A percentile compares a stretch with the other conserved stretches of the same genome.
Evolutionary conservation across 257 asterid genomes (phyloP).

Genomic region (Scutellaria barbata): DNA sequence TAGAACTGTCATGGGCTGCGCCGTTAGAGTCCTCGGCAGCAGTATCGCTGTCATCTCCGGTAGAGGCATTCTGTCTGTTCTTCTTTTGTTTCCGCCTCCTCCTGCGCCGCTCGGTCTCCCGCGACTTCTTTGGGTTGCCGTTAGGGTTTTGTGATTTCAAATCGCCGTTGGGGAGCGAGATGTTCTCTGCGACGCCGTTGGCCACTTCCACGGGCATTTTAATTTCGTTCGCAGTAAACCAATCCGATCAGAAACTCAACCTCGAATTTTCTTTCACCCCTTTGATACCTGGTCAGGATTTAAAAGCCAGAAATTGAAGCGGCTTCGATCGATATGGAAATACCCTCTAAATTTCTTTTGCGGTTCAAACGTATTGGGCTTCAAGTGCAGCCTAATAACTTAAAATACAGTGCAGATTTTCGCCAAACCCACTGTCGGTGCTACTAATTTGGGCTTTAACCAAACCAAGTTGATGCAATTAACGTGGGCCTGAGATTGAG

Average conservation of each 20-base stretch:
- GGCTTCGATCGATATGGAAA: slow-evolving; percentile 13
- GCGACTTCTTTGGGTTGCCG: slow-evolving; percentile 57
- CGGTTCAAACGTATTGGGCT: slow-evolving; percentile 17
- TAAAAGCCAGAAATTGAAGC: slow-evolving; percentile 9
- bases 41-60: slow-evolving; percentile 59
- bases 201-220: slow-evolving; percentile 62
- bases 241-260: not conserved
- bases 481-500: not conserved
- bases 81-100: slow-evolving; percentile 97
- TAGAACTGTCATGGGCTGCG: slow-evolving; percentile 51
- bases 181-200: slow-evolving; percentile 40
- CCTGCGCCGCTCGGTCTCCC: slow-evolving; percentile 76
- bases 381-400: not conserved
- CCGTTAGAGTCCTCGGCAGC: slow-evolving; percentile 58
- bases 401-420: not conserved
- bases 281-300: slow-evolving; percentile 17
- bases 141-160: slow-evolving; percentile 53
- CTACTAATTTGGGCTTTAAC: not conserved
- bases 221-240: not conserved
- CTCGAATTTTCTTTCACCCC: slow-evolving; percentile 28
- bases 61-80: slow-evolving; percentile 52
- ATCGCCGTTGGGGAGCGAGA: slow-evolving; percentile 43
- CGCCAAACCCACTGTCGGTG: not conserved
- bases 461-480: not conserved
- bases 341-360: not conserved